Evolutionary conservation across 2,329 filamentous ascomycete genomes (phyloP).

Genomic region (Thermomyces lanuginosus): DNA sequence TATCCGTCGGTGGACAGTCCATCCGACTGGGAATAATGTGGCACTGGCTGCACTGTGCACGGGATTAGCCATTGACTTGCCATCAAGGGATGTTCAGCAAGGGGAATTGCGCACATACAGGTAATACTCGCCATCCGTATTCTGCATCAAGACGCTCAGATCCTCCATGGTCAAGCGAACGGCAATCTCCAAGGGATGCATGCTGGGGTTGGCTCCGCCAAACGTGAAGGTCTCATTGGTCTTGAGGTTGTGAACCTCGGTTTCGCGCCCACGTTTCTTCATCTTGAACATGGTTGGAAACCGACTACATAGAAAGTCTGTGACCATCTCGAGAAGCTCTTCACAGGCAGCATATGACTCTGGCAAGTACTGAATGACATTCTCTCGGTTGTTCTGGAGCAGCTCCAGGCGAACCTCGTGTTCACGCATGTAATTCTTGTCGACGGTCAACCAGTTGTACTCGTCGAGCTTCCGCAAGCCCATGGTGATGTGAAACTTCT

Average conservation of each 20-base stretch:
- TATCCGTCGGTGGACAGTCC: conserved; percentile 33
- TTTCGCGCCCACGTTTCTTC: conserved; percentile 11
- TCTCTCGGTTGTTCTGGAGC: conserved; percentile 20
- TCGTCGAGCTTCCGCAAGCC: conserved; percentile 31
- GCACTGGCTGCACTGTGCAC: conserved; percentile 31
- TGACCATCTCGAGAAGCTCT: conserved; percentile 32
- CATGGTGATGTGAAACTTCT: conserved; percentile 31
- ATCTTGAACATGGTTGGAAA: conserved; percentile 31
- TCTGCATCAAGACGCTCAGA: conserved; percentile 33
- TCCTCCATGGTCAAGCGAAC: conserved; percentile 37
- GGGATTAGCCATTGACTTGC: conserved; percentile 2
- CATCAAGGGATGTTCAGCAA: conserved; percentile 1
- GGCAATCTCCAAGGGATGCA: conserved; percentile 34
- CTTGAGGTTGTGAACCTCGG: conserved; percentile 27
- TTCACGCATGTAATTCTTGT: conserved; percentile 30
- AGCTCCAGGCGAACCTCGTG: conserved; percentile 28
- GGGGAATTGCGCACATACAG: conserved; percentile 20
- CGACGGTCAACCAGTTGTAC: conserved; percentile 34
- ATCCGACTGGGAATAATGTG: conserved; percentile 38
- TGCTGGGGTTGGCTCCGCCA: conserved; percentile 15
- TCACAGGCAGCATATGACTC: conserved; percentile 31
- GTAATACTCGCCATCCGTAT: conserved; percentile 31
- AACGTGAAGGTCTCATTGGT: conserved; percentile 30
- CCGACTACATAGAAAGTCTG: conserved; percentile 27
- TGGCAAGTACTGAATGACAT: conserved; percentile 31